Base-by-base conservation (phyloP, 306 rosid species). In the Trifolium fragiferum region DNA sequence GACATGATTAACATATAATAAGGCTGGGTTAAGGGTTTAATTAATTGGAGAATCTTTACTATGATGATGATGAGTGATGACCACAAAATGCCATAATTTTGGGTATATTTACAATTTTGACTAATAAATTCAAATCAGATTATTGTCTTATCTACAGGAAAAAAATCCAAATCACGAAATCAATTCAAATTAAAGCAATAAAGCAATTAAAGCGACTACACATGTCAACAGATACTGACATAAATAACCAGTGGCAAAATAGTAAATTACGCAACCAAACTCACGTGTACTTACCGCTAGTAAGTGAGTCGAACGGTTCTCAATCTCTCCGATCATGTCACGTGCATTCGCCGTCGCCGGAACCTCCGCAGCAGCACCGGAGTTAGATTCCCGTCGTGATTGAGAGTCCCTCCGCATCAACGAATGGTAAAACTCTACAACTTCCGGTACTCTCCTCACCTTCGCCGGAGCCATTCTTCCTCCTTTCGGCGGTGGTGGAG, bases 301-400 rank as follows among this genome's bases (percentile, higher is more conserved):
- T 75, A 95, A 71, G 78, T 95, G 86, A 53, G 97, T 54, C 1
- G 99, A 95, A n/a, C 99, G 98, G 83, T 95, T 95, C 89, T 92
- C 99, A n/a, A 95, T 95, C 89, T 95, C 99, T 47, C 98, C 99
- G 88, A 95, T 95, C 99, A 95, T 95, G 84, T 92, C 97, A 5
- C 99, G 98, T 19, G 99, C 83, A 33, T 85, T 95, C 50, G 95
- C 81, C 43, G 92, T 83, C 9, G 89, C 70, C 80, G 89, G 87
- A 0, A 66, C 82, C 62, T 89, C 98, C 8, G 87, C 14, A 0
- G 84, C 13, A 0, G 68, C 68, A 18, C 87, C 80, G 59, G 84
- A 47, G 73, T 81, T 77, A 1, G 88, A 66, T 3, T 95, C 98
- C 25, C 89, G 84, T 51, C 98, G 81, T 13, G 76, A 66, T 5